phyloP scores from a whole-genome alignment of 148 eudicot species.

The Pouteria glomerata region DNA sequence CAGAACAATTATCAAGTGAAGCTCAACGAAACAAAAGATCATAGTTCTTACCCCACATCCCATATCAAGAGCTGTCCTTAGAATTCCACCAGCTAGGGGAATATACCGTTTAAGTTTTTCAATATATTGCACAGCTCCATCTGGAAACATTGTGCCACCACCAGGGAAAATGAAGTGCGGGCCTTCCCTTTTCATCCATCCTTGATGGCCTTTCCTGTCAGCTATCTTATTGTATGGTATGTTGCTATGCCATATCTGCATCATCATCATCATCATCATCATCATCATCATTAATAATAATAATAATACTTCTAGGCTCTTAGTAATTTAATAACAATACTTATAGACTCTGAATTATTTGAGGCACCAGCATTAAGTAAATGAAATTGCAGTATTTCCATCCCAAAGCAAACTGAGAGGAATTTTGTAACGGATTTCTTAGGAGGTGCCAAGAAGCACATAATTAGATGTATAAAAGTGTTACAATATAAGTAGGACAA shows the following conservation, averaged over 20 bases:
- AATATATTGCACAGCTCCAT: slow-evolving; percentile 85
- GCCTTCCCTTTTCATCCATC: slow-evolving; percentile 95
- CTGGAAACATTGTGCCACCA: slow-evolving; percentile 98
- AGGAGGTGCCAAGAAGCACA: too few species aligned
- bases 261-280: background rate
- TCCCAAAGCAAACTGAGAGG: background rate
- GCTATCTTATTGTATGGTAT: slow-evolving; percentile 96
- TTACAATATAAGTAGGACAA: too few species aligned
- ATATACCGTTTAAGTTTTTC: slow-evolving; percentile 91
- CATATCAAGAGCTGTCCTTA: slow-evolving; percentile 97
- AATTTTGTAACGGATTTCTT: too few species aligned
- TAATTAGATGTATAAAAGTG: too few species aligned
- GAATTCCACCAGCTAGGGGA: slow-evolving; percentile 67
- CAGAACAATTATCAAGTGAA: slow-evolving; percentile 15
- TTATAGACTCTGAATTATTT: background rate
- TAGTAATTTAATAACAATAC: background rate
- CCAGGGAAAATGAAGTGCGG: slow-evolving; percentile 92
- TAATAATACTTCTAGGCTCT: too few species aligned
- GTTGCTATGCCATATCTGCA: slow-evolving; percentile 90
- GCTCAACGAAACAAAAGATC: slow-evolving; percentile 37
- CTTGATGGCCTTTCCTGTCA: slow-evolving; percentile 95
- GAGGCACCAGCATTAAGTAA: background rate
- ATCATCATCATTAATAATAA: too few species aligned
- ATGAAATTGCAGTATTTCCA: background rate
- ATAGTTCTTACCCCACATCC: slow-evolving; percentile 81